phyloP scores from a whole-genome alignment of 495 filamentous ascomycete species.

The Letharia lupina region DNA sequence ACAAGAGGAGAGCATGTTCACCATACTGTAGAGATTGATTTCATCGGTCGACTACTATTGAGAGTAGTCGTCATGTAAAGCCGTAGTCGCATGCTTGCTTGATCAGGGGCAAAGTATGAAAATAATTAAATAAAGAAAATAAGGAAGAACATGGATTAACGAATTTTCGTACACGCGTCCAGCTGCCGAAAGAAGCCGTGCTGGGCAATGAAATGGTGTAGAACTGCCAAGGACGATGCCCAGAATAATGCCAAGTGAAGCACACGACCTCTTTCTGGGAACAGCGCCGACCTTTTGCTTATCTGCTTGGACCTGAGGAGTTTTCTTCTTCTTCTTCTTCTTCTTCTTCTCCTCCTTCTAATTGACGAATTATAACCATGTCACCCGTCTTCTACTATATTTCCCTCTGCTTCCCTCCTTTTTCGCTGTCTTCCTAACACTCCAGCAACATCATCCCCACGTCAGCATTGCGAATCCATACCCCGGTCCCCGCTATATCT shows the following conservation, averaged over 20 bases:
- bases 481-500: too few species aligned
- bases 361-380: too few species aligned
- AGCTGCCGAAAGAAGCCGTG: not conserved
- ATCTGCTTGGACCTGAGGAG: not conserved
- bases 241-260: constrained; percentile 13
- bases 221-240: not conserved
- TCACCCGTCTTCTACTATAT: not conserved
- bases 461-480: not conserved
- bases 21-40: too few species aligned
- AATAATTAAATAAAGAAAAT: too few species aligned
- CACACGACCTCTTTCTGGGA: constrained; percentile 17
- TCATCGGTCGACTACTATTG: too few species aligned
- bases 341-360: too few species aligned
- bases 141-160: too few species aligned
- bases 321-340: too few species aligned
- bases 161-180: not conserved
- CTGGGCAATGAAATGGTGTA: not conserved
- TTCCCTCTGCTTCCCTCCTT: not conserved
- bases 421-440: not conserved
- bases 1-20: too few species aligned
- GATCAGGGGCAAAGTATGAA: too few species aligned
- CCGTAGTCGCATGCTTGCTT: too few species aligned
- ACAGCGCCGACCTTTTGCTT: not conserved
- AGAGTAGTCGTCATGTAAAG: too few species aligned
- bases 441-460: not conserved